A percentile compares a stretch with the other conserved stretches of the same genome.
These are phyloP conservation scores for Tilletiaria anomala DNA, from an alignment of 1,284 basidiomycete genomes.

Conservation along the genomic window DNA sequence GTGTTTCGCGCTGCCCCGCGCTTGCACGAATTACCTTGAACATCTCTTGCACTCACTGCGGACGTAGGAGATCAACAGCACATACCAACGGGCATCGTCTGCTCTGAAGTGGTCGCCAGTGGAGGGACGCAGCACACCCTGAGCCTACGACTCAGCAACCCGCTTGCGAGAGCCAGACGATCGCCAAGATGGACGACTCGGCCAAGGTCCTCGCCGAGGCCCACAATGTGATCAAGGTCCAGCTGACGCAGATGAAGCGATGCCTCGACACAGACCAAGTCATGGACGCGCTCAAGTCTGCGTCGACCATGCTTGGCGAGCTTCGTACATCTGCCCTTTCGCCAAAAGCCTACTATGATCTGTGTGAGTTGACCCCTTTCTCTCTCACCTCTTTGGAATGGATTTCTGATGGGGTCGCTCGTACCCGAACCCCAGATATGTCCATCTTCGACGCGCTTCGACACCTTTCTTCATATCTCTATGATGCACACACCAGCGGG, in stretches of 20 bases:
- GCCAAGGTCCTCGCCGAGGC: slow-evolving; percentile 33
- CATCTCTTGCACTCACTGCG: too few relatives aligned
- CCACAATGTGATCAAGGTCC: slow-evolving; percentile 35
- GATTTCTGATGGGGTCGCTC: neutral
- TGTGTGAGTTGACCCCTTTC: slow-evolving; percentile 15
- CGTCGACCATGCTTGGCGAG: slow-evolving; percentile 36
- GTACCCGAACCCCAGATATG: slow-evolving; percentile 19
- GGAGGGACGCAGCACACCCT: too few relatives aligned
- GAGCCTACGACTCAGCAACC: too few relatives aligned
- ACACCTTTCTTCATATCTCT: slow-evolving; percentile 36
- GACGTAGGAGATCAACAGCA: too few relatives aligned
- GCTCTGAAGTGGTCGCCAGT: too few relatives aligned
- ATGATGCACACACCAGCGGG: slow-evolving; percentile 32
- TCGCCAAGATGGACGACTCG: slow-evolving; percentile 34
- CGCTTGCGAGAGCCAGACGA: too few relatives aligned
- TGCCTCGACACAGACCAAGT: slow-evolving; percentile 35
- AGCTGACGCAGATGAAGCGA: slow-evolving; percentile 36
- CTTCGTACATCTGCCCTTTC: slow-evolving; percentile 30
- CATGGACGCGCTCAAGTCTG: slow-evolving; percentile 38
- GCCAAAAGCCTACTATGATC: slow-evolving; percentile 38
- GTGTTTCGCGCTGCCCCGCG: too few relatives aligned
- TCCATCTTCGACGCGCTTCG: slow-evolving; percentile 36
- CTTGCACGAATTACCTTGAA: too few relatives aligned
- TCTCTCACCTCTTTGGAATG: neutral
- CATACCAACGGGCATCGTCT: too few relatives aligned